These are phyloP conservation scores for Amaranthus hypochondriacus DNA, from an alignment of 148 eudicot species.

Conservation along the genomic window DNA sequence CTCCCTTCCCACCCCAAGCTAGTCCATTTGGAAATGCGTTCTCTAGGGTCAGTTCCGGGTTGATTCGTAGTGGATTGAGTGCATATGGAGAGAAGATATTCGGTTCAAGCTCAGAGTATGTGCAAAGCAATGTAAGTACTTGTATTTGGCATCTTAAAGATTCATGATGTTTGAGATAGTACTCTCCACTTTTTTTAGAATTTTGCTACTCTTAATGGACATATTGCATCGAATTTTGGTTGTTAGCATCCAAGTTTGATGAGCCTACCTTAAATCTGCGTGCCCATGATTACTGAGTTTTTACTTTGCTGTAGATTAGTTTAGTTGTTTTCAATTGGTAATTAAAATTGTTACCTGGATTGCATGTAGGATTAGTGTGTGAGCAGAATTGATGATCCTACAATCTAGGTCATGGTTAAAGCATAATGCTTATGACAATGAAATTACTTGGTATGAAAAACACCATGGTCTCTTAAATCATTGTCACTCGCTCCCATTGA, in stretches of 20 bases:
- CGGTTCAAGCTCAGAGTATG: conserved; percentile 92
- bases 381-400: too few species aligned
- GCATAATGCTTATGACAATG: too few species aligned
- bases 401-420: too few species aligned
- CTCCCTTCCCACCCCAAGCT: conserved; percentile 42
- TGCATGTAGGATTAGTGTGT: too few species aligned
- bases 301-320: background rate
- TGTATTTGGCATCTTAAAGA: background rate
- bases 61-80: conserved; percentile 78
- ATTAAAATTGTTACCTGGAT: too few species aligned
- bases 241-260: background rate
- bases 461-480: too few species aligned
- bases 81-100: conserved; percentile 92
- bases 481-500: too few species aligned
- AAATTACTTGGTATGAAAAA: too few species aligned
- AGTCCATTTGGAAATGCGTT: conserved; percentile 77
- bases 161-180: background rate
- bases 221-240: background rate
- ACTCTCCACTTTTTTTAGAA: background rate
- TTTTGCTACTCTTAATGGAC: background rate
- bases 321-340: background rate
- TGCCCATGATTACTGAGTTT: background rate
- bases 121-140: conserved; percentile 92
- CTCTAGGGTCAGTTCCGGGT: conserved; percentile 61
- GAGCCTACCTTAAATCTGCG: background rate